These are phyloP conservation scores for Iberis pinnata DNA, from an alignment of 345 rosid genomes.

Conservation along the genomic window DNA sequence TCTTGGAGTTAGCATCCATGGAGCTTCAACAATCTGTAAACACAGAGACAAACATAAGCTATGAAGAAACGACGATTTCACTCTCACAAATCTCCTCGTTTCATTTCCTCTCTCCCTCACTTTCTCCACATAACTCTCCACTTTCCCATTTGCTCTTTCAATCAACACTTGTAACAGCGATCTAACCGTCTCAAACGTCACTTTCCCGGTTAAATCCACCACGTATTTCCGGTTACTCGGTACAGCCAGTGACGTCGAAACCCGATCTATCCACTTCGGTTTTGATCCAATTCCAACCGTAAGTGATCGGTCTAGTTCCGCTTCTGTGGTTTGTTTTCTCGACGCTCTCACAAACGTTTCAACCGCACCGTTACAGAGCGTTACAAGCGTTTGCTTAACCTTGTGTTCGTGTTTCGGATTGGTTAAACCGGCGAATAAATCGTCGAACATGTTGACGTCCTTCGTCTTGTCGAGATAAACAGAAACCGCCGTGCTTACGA, in stretches of 20 bases:
- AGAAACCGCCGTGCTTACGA: constrained; percentile 71
- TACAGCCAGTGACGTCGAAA: constrained; percentile 51
- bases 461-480: constrained; percentile 73
- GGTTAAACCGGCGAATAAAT: constrained; percentile 62
- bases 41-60: constrained; percentile 53
- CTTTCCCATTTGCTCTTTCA: constrained; percentile 43
- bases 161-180: constrained; percentile 51
- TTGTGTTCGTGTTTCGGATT: constrained; percentile 56
- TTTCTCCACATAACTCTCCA: constrained; percentile 35
- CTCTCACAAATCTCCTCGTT: constrained; percentile 41
- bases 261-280: constrained; percentile 47
- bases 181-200: constrained; percentile 64
- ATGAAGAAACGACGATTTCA: constrained; percentile 45
- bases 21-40: constrained; percentile 52
- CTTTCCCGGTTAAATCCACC: constrained; percentile 61
- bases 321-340: neutral
- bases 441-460: constrained; percentile 52
- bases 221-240: constrained; percentile 65
- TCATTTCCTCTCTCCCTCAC: constrained; percentile 41
- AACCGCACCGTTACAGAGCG: constrained; percentile 47
- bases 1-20: constrained; percentile 54
- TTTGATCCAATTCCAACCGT: constrained; percentile 25
- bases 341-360: constrained; percentile 66
- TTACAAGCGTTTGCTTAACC: constrained; percentile 46
- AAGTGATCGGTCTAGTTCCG: constrained; percentile 20